A percentile compares a stretch with the other conserved stretches of the same genome.
Evolutionary conservation across 2,329 filamentous ascomycete species (phyloP).

Genomic region (Pseudocercospora pini-densiflorae): DNA sequence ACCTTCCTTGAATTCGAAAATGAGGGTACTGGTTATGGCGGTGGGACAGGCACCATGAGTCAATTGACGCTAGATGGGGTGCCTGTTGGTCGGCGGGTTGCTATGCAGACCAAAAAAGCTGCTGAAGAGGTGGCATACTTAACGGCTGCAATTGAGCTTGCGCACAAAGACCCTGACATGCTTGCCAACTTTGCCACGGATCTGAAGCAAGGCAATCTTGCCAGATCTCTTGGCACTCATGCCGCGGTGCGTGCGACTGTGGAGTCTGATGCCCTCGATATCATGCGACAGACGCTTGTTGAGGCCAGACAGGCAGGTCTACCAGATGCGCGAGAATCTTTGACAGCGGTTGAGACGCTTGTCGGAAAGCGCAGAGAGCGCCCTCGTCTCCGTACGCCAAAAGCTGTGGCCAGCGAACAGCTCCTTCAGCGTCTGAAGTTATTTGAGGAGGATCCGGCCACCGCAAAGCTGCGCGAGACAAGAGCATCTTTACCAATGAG

Average conservation of each 20-base stretch:
- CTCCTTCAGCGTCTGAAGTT: slow-evolving; percentile 24
- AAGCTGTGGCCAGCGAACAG: slow-evolving; percentile 12
- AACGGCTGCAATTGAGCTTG: slow-evolving; percentile 43
- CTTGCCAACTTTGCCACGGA: slow-evolving; percentile 41
- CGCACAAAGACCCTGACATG: slow-evolving; percentile 39
- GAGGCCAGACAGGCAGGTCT: slow-evolving; percentile 42
- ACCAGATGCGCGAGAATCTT: slow-evolving; percentile 35
- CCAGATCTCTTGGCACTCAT: slow-evolving; percentile 32
- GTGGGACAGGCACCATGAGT: slow-evolving; percentile 20
- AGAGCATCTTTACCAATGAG: slow-evolving; percentile 49
- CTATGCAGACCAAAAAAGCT: slow-evolving; percentile 41
- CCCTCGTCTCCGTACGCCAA: slow-evolving; percentile 6
- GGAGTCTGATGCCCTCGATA: slow-evolving; percentile 38
- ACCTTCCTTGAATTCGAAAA: slow-evolving; percentile 31
- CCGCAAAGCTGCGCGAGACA: slow-evolving; percentile 35
- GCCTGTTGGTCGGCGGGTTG: slow-evolving; percentile 36
- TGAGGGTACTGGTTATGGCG: slow-evolving; percentile 14
- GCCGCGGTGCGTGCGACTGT: slow-evolving; percentile 38
- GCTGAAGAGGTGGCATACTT: slow-evolving; percentile 43
- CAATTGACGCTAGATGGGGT: slow-evolving; percentile 38
- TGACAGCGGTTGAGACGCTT: slow-evolving; percentile 29
- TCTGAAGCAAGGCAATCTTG: slow-evolving; percentile 38
- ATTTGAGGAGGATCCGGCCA: slow-evolving; percentile 26
- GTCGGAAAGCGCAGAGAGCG: background rate
- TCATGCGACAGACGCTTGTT: slow-evolving; percentile 44